Percentiles rank a stretch among this genome's conserved stretches.
Conservation (phyloP, 192 early-diverging fungal species). For the Pilobolus umbonatus region DNA sequence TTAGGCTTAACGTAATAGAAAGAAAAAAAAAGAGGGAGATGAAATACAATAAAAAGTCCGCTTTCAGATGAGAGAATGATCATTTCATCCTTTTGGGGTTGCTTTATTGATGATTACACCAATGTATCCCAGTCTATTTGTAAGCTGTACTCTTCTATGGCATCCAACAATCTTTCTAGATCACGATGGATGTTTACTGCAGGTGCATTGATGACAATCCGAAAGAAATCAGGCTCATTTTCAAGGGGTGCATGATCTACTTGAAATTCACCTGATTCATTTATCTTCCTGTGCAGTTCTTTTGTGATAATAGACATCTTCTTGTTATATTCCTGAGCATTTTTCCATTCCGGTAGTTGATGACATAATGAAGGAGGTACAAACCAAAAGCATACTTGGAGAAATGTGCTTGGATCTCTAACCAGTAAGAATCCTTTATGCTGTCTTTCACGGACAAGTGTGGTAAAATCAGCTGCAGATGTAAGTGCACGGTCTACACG, state of each 20-base stretch:
- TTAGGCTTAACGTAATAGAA: no score
- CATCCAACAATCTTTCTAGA: conserved; percentile 43
- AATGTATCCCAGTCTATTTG: conserved; percentile 14
- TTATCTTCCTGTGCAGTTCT: conserved; percentile 41
- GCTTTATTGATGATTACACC: neutral
- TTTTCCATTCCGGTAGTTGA: conserved; percentile 2
- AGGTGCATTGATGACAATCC: conserved; percentile 68
- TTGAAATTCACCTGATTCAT: conserved; percentile 49
- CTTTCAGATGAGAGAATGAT: no score
- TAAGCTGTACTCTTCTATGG: conserved; percentile 50
- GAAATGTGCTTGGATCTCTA: conserved; percentile 29
- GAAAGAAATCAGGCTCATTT: conserved; percentile 59
- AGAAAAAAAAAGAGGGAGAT: neutral
- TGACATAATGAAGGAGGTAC: conserved; percentile 34
- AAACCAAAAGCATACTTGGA: conserved; percentile 77
- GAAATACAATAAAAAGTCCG: neutral
- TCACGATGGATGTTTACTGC: conserved; percentile 44
- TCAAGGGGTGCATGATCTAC: conserved; percentile 66
- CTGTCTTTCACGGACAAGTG: conserved; percentile 21
- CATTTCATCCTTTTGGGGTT: neutral
- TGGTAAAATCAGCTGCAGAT: conserved; percentile 45
- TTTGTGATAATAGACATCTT: conserved; percentile 39
- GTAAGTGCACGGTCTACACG: conserved; percentile 57
- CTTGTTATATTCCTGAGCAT: conserved; percentile 30
- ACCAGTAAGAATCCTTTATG: conserved; percentile 43